phyloP scores from a whole-genome alignment of 164 flowering plant species.

The Vitis labrusca region DNA sequence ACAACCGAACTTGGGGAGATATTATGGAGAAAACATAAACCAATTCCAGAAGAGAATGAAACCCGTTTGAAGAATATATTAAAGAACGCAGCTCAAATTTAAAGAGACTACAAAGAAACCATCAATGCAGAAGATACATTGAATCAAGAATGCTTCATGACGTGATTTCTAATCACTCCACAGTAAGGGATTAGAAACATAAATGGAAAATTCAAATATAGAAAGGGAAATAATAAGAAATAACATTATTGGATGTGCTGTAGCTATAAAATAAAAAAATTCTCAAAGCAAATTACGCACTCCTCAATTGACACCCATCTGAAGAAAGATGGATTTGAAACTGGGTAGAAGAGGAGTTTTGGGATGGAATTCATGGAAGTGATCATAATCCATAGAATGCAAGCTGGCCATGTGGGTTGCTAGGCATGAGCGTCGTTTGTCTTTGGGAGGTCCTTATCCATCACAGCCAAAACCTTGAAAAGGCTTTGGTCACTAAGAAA shows the following conservation, averaged over 20 bases:
- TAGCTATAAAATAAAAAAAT: no score
- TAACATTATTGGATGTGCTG: no score
- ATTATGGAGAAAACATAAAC: neutral
- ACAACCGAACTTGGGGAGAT: neutral
- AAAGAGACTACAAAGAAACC: neutral
- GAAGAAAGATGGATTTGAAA: neutral
- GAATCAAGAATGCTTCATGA: neutral
- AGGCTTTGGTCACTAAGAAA: slow-evolving; percentile 5
- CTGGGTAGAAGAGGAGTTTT: neutral
- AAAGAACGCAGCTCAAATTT: neutral
- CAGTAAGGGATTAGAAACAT: neutral
- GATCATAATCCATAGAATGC: neutral
- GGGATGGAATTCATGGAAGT: neutral
- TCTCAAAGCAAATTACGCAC: no score
- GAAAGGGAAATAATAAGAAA: neutral
- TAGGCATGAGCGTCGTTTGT: neutral
- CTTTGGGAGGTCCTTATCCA: slow-evolving; percentile 7
- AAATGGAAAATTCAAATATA: neutral
- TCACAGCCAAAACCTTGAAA: slow-evolving; percentile 6
- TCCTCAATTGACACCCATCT: neutral
- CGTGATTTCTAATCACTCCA: no score
- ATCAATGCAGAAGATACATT: neutral
- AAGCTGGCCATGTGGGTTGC: slow-evolving; percentile 22
- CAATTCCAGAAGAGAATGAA: neutral
- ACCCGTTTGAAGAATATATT: neutral